Evolutionary conservation across 371 early-diverging fungal genomes (phyloP).

Genomic region (Conidiobolus incongruus): DNA sequence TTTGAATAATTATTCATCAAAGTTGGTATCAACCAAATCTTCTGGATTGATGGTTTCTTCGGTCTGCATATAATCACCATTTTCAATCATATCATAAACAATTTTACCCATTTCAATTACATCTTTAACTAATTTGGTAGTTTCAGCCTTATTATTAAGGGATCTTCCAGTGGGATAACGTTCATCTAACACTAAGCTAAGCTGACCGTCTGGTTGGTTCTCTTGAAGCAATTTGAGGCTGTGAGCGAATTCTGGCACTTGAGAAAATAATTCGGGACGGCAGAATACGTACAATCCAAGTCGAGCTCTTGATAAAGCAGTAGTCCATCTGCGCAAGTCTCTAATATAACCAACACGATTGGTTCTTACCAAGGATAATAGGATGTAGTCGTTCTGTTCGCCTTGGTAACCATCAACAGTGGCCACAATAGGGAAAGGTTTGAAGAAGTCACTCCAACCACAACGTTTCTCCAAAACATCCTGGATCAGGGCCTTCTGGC

Average conservation of each 20-base stretch:
- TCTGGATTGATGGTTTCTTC: too few species aligned
- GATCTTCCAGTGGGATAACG: too few species aligned
- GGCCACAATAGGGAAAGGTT: constrained; percentile 38
- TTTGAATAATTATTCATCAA: too few species aligned
- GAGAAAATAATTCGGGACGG: constrained; percentile 36
- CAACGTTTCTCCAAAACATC: constrained; percentile 76
- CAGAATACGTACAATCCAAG: constrained; percentile 87
- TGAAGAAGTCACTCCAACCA: constrained; percentile 56
- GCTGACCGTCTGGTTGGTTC: too few species aligned
- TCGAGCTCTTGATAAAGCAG: constrained; percentile 78
- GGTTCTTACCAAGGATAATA: constrained; percentile 86
- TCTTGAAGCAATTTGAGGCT: too few species aligned
- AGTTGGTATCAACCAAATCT: too few species aligned
- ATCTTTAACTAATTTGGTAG: too few species aligned
- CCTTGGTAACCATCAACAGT: constrained; percentile 93
- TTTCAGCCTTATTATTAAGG: too few species aligned
- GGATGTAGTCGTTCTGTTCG: constrained; percentile 80
- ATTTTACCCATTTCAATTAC: too few species aligned
- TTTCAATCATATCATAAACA: too few species aligned
- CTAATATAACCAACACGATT: constrained; percentile 71
- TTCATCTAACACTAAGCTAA: too few species aligned
- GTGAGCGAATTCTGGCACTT: constrained; percentile 58
- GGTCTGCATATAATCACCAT: too few species aligned
- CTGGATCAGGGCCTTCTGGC: constrained; percentile 71
- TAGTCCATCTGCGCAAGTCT: constrained; percentile 69